Evolutionary conservation across 805 yeast genomes (phyloP), one percentile per base, ranked within the genome.

Genomic region (Zygotorulaspora florentina): DNA sequence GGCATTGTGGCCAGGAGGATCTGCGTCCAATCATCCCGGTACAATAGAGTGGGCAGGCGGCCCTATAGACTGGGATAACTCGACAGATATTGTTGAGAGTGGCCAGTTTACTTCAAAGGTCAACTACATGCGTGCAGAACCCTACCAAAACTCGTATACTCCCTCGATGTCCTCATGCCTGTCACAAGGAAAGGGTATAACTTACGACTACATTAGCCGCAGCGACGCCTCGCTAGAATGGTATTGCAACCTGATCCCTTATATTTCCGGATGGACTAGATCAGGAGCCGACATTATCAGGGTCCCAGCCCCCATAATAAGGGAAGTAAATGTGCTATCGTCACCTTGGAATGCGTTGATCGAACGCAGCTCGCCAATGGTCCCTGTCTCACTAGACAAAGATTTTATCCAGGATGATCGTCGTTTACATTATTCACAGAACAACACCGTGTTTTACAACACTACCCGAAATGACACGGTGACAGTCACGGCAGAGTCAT

Each of bases 31-130:
- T 57, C 77, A 75, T 26, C 62, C 67, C 8, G 91, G 91, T 62
- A 85, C 91, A 2, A 73, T 80, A 44, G 81, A 73, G 46, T 90
- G 91, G 91, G 88, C 96, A 15, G 96, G 96, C 59, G 98, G 97
- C 61, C 68, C 51, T 8, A 79, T 91, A 45, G 76, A 87, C 69
- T 91, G 97, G 97, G 71, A 84, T 12, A 58, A 55, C 62, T 74
- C 90, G 5, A 68, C 74, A 1, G 96, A 88, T 65, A 79, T 89
- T 43, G 51, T 74, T 47, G 69, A 83, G 47, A 75, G 79, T 38
- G 96, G 96, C 7, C 87, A 87, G 69, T 84, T 79, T 70, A 83
- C 78, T 58, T 82, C 86, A 8, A 72, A 74, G 45, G 64, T 91
- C 27, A 70, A 79, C 56, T 69, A 74, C 17, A 71, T 87, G 31